Evolutionary conservation across 768 basidiomycete species (phyloP).

Genomic region (Kwoniella newhampshirensis): DNA sequence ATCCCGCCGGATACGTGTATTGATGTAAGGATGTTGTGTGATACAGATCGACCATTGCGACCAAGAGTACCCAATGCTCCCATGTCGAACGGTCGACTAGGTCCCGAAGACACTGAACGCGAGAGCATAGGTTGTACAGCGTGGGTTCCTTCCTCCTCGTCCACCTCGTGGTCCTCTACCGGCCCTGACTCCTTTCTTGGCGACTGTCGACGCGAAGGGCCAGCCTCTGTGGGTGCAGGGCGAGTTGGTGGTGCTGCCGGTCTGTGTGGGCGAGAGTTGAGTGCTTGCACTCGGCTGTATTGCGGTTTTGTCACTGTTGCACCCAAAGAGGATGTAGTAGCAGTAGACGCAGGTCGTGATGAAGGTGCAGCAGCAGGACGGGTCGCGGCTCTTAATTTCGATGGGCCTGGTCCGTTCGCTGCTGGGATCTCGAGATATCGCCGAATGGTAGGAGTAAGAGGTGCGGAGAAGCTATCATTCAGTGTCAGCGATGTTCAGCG

Average conservation of each 20-base stretch:
- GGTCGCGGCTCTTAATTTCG: constrained; percentile 15
- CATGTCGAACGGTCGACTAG: neutral
- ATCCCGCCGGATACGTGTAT: neutral
- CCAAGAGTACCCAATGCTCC: neutral
- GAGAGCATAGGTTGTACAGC: constrained; percentile 3
- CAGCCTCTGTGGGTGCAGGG: constrained; percentile 6
- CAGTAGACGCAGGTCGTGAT: constrained; percentile 10
- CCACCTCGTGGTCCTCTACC: neutral
- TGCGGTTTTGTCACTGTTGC: constrained; percentile 8
- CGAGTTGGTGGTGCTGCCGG: neutral
- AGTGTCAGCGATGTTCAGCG: neutral
- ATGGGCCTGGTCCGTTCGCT: constrained; percentile 21
- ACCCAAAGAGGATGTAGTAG: constrained; percentile 11
- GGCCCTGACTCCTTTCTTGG: constrained; percentile 8
- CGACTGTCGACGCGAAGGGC: constrained; percentile 10
- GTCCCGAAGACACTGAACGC: constrained; percentile 1
- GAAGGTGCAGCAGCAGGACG: constrained; percentile 7
- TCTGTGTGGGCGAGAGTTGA: constrained; percentile 15
- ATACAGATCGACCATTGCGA: constrained; percentile 29
- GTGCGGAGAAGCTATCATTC: constrained; percentile 53
- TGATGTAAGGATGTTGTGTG: constrained; percentile 29
- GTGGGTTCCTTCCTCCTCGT: neutral
- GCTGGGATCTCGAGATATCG: constrained; percentile 53
- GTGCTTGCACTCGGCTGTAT: constrained; percentile 17
- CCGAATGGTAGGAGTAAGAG: constrained; percentile 54